Conservation (phyloP, 1,284 basidiomycete species). For the Laetiporus sulphureus region DNA sequence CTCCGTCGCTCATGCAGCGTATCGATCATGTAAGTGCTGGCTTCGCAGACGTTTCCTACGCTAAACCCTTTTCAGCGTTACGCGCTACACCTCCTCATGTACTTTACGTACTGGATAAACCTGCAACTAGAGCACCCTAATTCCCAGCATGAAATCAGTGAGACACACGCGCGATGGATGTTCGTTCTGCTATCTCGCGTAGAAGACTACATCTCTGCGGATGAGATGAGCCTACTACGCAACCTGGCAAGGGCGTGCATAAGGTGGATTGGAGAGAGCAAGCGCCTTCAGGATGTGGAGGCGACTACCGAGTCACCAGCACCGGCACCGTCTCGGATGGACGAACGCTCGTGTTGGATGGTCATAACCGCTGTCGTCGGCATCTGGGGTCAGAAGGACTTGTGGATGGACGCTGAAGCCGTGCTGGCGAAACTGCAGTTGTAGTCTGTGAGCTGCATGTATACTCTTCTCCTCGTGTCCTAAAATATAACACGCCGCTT, state of each 20-base stretch:
- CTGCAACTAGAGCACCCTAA: constrained; percentile 42
- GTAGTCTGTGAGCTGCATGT: too few relatives aligned
- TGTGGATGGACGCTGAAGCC: constrained; percentile 73
- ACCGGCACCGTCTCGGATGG: constrained; percentile 26
- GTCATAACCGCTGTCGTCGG: constrained; percentile 66
- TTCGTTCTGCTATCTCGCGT: constrained; percentile 73
- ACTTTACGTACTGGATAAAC: constrained; percentile 78
- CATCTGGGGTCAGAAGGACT: constrained; percentile 83
- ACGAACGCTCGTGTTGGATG: constrained; percentile 76
- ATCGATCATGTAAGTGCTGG: constrained; percentile 56
- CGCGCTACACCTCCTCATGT: constrained; percentile 73
- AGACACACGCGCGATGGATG: constrained; percentile 76
- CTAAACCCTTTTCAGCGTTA: constrained; percentile 50
- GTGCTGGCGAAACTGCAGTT: constrained; percentile 13
- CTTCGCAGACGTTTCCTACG: too few relatives aligned
- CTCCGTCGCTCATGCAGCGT: constrained; percentile 44
- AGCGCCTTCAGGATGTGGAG: constrained; percentile 13
- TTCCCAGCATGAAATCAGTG: constrained; percentile 39
- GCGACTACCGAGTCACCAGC: constrained; percentile 8
- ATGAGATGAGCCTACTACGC: constrained; percentile 75
- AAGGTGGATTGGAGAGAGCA: constrained; percentile 41
- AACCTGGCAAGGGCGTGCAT: constrained; percentile 73
- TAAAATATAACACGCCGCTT: too few relatives aligned
- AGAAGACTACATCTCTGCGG: constrained; percentile 66
- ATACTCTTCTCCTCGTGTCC: too few relatives aligned